Conservation (phyloP, 768 basidiomycete species). For the Ephemerocybe angulata region DNA sequence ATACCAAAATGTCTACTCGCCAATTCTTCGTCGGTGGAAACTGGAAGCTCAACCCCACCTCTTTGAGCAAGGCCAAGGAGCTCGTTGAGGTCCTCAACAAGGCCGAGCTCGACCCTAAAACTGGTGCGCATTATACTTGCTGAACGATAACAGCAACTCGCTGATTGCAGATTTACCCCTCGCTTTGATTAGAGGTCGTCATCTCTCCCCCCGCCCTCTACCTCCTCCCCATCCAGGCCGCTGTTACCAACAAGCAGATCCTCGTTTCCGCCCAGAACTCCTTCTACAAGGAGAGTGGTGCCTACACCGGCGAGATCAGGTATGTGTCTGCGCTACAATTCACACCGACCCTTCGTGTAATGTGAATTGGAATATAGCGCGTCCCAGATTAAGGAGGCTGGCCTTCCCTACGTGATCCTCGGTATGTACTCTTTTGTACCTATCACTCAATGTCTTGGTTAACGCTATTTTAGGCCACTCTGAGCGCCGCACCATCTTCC, state of each 20-base stretch:
- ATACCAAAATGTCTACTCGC: slow-evolving; percentile 43
- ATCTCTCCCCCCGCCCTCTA: slow-evolving; percentile 90
- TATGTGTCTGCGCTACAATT: slow-evolving; percentile 23
- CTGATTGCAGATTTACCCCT: no score
- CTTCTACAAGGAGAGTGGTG: slow-evolving; percentile 79
- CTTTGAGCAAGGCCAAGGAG: slow-evolving; percentile 56
- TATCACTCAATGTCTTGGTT: slow-evolving; percentile 4
- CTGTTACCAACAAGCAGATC: slow-evolving; percentile 58
- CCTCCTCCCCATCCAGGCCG: slow-evolving; percentile 65
- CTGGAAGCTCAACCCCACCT: slow-evolving; percentile 95
- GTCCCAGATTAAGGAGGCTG: slow-evolving; percentile 79
- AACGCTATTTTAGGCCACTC: slow-evolving; percentile 67
- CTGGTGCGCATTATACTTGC: slow-evolving; percentile 51
- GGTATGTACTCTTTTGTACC: slow-evolving; percentile 40
- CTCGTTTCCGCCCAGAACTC: slow-evolving; percentile 90
- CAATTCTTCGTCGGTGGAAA: slow-evolving; percentile 95
- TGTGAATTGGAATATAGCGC: slow-evolving; percentile 65
- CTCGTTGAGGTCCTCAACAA: slow-evolving; percentile 73
- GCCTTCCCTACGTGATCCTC: slow-evolving; percentile 87
- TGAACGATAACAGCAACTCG: slow-evolving; percentile 12
- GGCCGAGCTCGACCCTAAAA: slow-evolving; percentile 70
- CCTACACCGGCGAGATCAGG: slow-evolving; percentile 98
- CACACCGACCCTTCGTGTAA: neutral
- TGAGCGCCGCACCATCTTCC: slow-evolving; percentile 90
- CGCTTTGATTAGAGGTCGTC: slow-evolving; percentile 79